Percentiles rank a stretch among this genome's conserved stretches.
Conservation (phyloP, 306 rosid genomes). For the Argentina anserina region DNA sequence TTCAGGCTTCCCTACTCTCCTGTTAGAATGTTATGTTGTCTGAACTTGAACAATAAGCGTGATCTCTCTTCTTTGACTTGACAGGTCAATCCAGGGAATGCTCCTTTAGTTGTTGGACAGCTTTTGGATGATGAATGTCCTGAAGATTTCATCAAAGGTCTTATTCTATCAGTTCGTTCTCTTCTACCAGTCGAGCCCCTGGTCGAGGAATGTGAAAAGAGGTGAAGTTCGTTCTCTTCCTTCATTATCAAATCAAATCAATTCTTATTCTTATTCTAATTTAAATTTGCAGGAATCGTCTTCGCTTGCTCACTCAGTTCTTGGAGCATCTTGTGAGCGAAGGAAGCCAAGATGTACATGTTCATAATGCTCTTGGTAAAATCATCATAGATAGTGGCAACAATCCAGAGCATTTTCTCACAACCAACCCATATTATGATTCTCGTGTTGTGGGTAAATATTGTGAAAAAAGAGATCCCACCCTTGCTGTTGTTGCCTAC, state of each 20-base stretch:
- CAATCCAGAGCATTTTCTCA: conserved; percentile 97
- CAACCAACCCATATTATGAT: conserved; percentile 96
- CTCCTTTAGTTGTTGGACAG: conserved; percentile 97
- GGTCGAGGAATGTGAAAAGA: conserved; percentile 93
- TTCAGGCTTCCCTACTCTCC: neutral
- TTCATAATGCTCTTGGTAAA: conserved; percentile 97
- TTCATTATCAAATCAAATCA: conserved; percentile 19
- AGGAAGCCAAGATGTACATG: conserved; percentile 99
- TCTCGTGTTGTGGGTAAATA: conserved; percentile 98
- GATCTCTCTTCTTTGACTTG: conserved; percentile 16
- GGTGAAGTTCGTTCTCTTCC: conserved; percentile 41
- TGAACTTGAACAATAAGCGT: neutral
- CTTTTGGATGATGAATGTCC: conserved; percentile 98
- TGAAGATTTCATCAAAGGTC: conserved; percentile 95
- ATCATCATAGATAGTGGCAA: conserved; percentile 95
- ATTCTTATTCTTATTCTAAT: conserved; percentile 17
- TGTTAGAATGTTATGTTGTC: neutral
- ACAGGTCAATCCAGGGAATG: conserved; percentile 98
- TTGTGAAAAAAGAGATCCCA: conserved; percentile 97
- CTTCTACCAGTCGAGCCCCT: conserved; percentile 96
- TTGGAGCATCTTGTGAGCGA: conserved; percentile 98
- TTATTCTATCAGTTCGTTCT: conserved; percentile 95
- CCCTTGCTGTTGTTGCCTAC: conserved; percentile 95
- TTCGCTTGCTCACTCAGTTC: conserved; percentile 88
- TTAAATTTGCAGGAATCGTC: conserved; percentile 70